Base-by-base conservation (phyloP, 768 basidiomycete genomes). In the Trametes maxima region DNA sequence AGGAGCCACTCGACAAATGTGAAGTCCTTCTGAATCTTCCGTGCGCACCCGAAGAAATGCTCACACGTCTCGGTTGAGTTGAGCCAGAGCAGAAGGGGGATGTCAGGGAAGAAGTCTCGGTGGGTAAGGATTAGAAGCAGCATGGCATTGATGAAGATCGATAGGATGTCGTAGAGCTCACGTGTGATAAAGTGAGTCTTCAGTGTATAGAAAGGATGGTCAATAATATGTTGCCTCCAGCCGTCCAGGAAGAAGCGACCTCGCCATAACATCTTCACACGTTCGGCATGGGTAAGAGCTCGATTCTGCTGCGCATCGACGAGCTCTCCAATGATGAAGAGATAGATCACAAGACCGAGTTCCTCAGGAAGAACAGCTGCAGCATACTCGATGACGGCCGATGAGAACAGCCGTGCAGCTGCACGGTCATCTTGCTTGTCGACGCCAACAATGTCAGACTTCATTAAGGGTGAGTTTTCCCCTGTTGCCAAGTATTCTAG, bases 361-460 rank as follows among this genome's bases (percentile, higher is more conserved):
- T 69, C 49, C 0, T 75, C 69, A 0, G 75, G 71, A 56, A 72
- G 66, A 17, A 69, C 47, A 0, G 71, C 44, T 4, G 59, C 40
- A 5, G 73, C 25, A n/a, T 55, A 75, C 11, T 72, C 36, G 5
- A 80, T 66, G 0, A 67, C 64, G 2, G 59, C 58, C 0, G 74
- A 74, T 7, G 75, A 79, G 54, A 80, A 78, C 0, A 80, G 59
- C 0, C 74, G 70, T 1, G 71, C 56, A 0, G 79, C 79, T 0
- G 79, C 78, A 60, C 66, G 69, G 60, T 81, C 77, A 65, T 81
- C 79, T 69, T 81, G 78, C 0, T 71, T 64, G 55, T 81, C 77
- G 0, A 78, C 42, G 36, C 73, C 73, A 5, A 74, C 70, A 3
- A 81, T 74, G 61, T 76, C 74, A 0, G 68, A 67, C 3, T 35